Evolutionary conservation across 495 filamentous ascomycete genomes (phyloP).

Genomic region (Aspergillus heteromorphus): DNA sequence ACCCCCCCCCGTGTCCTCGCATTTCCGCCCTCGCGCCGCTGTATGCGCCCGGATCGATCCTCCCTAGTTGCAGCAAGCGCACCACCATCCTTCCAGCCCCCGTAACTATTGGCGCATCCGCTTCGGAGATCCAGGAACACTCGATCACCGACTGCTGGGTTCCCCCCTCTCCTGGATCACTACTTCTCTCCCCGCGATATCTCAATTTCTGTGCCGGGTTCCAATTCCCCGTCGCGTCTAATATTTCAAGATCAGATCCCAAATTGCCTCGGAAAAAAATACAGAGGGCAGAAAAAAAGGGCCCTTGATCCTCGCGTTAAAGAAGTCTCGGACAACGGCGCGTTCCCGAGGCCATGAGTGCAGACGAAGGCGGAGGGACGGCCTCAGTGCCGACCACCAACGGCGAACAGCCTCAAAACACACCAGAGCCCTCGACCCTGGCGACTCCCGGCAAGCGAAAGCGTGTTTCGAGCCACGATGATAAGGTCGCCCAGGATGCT

Average conservation of each 20-base stretch:
- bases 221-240: constrained; percentile 9
- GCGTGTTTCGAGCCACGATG: constrained; percentile 38
- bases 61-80: constrained; percentile 22
- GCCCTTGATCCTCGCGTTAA: constrained; percentile 21
- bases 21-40: constrained; percentile 15
- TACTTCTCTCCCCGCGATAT: neutral
- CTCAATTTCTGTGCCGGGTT: neutral
- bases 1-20: constrained; percentile 7
- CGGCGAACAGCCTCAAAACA: constrained; percentile 30
- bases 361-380: constrained; percentile 36
- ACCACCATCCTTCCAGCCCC: constrained; percentile 22
- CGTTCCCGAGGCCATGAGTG: constrained; percentile 37
- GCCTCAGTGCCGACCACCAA: constrained; percentile 33
- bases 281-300: constrained; percentile 1
- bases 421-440: constrained; percentile 26
- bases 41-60: constrained; percentile 14
- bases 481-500: constrained; percentile 27
- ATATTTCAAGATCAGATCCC: neutral
- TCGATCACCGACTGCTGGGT: constrained; percentile 8
- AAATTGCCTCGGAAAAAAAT: constrained; percentile 1
- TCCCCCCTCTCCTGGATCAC: neutral
- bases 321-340: constrained; percentile 19
- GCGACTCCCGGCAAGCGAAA: constrained; percentile 44
- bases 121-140: constrained; percentile 19
- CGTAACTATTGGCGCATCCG: constrained; percentile 32